phyloP scores from a whole-genome alignment of 208 protist genomes.

The Leptomonas pyrrhocoris region DNA sequence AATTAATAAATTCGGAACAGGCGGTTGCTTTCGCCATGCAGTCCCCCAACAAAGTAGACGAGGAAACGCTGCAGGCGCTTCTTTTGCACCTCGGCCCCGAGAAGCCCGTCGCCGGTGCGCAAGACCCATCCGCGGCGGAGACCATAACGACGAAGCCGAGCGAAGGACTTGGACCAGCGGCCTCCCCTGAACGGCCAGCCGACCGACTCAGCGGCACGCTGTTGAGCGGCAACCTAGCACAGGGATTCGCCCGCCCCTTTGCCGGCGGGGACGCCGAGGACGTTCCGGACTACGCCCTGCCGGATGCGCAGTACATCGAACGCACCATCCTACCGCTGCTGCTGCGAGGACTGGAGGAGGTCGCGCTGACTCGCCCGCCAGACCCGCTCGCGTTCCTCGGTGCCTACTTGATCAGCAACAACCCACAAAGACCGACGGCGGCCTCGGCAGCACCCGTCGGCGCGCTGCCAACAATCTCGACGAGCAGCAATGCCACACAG shows the following conservation, averaged over 20 bases:
- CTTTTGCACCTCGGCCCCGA: slow-evolving; percentile 12
- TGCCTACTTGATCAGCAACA: slow-evolving; percentile 83
- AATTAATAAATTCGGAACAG: no score
- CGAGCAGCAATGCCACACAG: background rate
- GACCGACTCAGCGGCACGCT: background rate
- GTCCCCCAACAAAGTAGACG: slow-evolving; percentile 20
- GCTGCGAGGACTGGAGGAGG: slow-evolving; percentile 76
- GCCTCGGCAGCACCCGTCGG: background rate
- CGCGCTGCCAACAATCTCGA: background rate
- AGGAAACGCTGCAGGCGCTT: slow-evolving; percentile 21
- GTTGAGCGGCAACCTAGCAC: background rate
- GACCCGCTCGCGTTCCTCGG: slow-evolving; percentile 87
- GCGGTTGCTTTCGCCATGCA: no score
- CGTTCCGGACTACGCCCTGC: slow-evolving; percentile 71
- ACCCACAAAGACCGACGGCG: slow-evolving; percentile 62
- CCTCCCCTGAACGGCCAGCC: no score
- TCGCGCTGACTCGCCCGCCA: slow-evolving; percentile 59
- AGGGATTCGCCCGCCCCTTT: background rate
- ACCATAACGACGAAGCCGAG: no score
- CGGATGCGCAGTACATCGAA: slow-evolving; percentile 81
- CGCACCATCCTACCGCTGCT: slow-evolving; percentile 76
- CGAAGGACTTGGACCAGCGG: no score
- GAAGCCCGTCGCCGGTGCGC: background rate
- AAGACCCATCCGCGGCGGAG: no score
- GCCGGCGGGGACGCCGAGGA: background rate